Evolutionary conservation across 257 asterid genomes (phyloP).

Genomic region (Ilex asprella): DNA sequence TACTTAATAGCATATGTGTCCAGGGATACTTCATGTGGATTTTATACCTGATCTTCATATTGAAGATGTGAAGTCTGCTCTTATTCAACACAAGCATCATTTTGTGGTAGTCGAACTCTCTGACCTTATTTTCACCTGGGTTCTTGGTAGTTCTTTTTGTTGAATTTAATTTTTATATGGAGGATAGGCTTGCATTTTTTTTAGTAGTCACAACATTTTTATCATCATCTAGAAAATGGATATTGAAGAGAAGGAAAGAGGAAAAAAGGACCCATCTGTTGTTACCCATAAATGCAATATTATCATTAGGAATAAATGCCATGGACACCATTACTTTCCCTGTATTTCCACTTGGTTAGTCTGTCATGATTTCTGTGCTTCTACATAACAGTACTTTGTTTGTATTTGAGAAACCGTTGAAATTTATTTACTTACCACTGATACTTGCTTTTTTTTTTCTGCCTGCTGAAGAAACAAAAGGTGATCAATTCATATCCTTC

Average conservation of each 20-base stretch:
- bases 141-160: conserved; percentile 1
- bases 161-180: neutral
- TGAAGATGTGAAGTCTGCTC: conserved; percentile 63
- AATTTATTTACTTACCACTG: neutral
- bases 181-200: neutral
- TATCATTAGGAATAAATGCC: too few relatives aligned
- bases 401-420: too few relatives aligned
- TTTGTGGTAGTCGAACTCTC: conserved; percentile 46
- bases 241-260: too few relatives aligned
- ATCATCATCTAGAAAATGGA: too few relatives aligned
- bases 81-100: conserved; percentile 56
- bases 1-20: conserved; percentile 19
- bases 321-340: too few relatives aligned
- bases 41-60: conserved; percentile 63
- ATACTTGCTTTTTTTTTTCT: conserved; percentile 4
- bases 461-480: conserved; percentile 67
- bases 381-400: too few relatives aligned
- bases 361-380: too few relatives aligned
- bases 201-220: neutral
- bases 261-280: too few relatives aligned
- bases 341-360: too few relatives aligned
- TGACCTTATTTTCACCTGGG: conserved; percentile 6
- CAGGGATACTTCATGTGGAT: conserved; percentile 78
- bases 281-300: too few relatives aligned
- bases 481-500: conserved; percentile 66